Conservation (phyloP, 768 basidiomycete genomes). For the Tylopilus plumbeoviolaceoides region DNA sequence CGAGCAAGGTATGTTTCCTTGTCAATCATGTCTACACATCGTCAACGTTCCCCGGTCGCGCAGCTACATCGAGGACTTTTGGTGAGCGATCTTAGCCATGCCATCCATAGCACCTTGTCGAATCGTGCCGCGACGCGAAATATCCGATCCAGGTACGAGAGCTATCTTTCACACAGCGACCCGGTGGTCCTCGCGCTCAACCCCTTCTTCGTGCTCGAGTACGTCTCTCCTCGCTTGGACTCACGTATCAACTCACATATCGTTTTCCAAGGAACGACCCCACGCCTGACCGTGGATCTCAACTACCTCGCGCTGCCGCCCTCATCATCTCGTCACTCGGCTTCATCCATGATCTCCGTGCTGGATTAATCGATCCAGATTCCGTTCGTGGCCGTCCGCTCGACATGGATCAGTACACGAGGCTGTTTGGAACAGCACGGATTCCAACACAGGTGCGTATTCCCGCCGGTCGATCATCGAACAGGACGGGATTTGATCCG, state of each 20-base stretch:
- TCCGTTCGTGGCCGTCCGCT: conserved; percentile 70
- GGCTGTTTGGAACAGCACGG: conserved; percentile 86
- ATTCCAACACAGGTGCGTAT: conserved; percentile 76
- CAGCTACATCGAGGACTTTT: conserved; percentile 96
- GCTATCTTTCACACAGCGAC: conserved; percentile 84
- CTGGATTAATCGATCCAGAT: conserved; percentile 80
- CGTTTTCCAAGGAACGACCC: conserved; percentile 71
- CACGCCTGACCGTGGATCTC: conserved; percentile 77
- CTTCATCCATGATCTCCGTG: conserved; percentile 90
- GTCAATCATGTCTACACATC: background rate
- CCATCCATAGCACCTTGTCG: background rate
- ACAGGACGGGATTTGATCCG: background rate
- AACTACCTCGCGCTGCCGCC: conserved; percentile 84
- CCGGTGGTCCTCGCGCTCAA: conserved; percentile 94
- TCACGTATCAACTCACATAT: background rate
- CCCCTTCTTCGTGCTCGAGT: conserved; percentile 93
- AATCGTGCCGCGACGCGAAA: background rate
- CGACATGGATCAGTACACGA: conserved; percentile 92
- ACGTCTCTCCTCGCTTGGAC: conserved; percentile 26
- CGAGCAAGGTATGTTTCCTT: conserved; percentile 56
- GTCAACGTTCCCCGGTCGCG: conserved; percentile 1
- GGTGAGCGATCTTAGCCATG: conserved; percentile 46
- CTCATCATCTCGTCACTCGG: conserved; percentile 86
- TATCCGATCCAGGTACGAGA: conserved; percentile 40
- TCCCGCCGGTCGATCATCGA: background rate